phyloP scores from a whole-genome alignment of 2,329 filamentous ascomycete species.

The Fusarium kyushuense region DNA sequence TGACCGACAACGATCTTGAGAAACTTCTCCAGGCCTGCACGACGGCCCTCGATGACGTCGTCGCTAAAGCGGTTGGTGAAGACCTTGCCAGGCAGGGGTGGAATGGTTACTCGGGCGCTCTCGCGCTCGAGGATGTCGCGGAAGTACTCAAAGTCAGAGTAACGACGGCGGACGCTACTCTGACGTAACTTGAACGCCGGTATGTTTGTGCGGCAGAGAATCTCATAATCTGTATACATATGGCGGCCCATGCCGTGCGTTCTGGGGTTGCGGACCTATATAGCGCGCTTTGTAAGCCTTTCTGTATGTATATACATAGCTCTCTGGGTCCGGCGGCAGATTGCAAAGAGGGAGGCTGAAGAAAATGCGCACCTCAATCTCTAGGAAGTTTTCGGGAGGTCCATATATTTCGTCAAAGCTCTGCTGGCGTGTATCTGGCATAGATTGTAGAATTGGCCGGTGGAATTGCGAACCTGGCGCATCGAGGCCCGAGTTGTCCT shows the following conservation, averaged over 20 bases:
- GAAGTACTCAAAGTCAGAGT: slow-evolving; percentile 99
- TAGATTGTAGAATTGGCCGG: slow-evolving; percentile 71
- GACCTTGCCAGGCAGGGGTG: slow-evolving; percentile 94
- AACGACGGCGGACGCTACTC: slow-evolving; percentile 88
- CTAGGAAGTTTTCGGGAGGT: slow-evolving; percentile 97
- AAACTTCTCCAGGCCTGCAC: slow-evolving; percentile 93
- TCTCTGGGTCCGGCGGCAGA: not conserved
- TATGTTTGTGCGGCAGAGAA: slow-evolving; percentile 97
- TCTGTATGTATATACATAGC: not conserved
- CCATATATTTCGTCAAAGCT: slow-evolving; percentile 99
- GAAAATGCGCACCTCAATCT: slow-evolving; percentile 81
- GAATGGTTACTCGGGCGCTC: slow-evolving; percentile 92
- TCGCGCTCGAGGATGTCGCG: slow-evolving; percentile 98
- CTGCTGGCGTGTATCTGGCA: slow-evolving; percentile 84
- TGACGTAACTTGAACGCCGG: slow-evolving; percentile 97
- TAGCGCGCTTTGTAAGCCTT: slow-evolving; percentile 32
- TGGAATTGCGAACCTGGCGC: slow-evolving; percentile 54
- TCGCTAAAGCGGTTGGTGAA: slow-evolving; percentile 98
- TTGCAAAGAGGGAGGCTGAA: not conserved
- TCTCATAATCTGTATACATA: slow-evolving; percentile 99
- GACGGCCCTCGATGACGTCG: slow-evolving; percentile 94
- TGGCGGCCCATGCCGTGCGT: slow-evolving; percentile 93
- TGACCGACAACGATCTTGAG: slow-evolving; percentile 98
- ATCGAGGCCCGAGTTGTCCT: slow-evolving; percentile 51
- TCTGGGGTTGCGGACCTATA: slow-evolving; percentile 89